Evolutionary conservation across 345 rosid species (phyloP).

Genomic region (Lepidium sativum): DNA sequence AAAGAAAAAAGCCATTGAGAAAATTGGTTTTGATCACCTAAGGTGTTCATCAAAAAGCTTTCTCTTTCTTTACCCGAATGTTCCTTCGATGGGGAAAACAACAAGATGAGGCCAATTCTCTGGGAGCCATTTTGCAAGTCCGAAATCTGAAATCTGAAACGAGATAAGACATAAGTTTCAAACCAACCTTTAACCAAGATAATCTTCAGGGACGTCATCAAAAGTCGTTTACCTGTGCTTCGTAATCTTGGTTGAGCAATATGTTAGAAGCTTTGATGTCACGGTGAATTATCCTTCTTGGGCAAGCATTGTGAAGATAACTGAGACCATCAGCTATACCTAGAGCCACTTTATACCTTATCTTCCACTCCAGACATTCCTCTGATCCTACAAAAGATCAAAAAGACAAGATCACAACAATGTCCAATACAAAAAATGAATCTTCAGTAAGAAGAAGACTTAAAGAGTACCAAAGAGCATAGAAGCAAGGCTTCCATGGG

Average conservation of each 20-base stretch:
- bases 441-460: neutral
- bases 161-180: neutral
- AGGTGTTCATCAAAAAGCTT: neutral
- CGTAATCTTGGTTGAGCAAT: constrained; percentile 54
- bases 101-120: constrained; percentile 84
- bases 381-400: constrained; percentile 41
- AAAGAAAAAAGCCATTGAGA: neutral
- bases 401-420: neutral
- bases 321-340: constrained; percentile 78
- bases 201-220: neutral
- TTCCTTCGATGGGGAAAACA: constrained; percentile 84
- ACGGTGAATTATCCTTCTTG: constrained; percentile 78
- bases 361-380: constrained; percentile 60
- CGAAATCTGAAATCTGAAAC: constrained; percentile 62
- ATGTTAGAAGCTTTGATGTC: constrained; percentile 93
- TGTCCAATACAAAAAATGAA: neutral
- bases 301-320: constrained; percentile 79
- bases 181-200: neutral
- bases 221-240: constrained; percentile 53
- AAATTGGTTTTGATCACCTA: neutral
- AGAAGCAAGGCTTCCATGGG: constrained; percentile 73
- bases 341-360: constrained; percentile 58
- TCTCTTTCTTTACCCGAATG: constrained; percentile 57
- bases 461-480: constrained; percentile 49
- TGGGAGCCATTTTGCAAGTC: constrained; percentile 96